phyloP scores from a whole-genome alignment of 169 alveolate genomes.

The Eimeria sp. region DNA sequence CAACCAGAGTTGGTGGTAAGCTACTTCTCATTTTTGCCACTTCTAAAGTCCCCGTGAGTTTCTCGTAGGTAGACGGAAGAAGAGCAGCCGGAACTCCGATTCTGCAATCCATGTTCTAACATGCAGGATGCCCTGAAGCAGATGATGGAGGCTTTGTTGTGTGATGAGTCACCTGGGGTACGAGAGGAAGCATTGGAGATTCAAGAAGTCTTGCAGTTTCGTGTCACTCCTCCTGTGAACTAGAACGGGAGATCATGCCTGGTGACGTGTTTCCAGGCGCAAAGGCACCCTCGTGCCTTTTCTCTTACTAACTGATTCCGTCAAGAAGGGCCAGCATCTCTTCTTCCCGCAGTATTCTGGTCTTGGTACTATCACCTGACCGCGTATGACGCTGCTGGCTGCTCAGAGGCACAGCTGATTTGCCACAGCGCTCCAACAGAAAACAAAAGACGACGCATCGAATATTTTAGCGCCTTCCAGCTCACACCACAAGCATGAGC shows the following conservation, averaged over 20 bases:
- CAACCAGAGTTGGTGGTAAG: constrained; percentile 24
- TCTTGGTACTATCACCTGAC: neutral
- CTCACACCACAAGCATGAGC: neutral
- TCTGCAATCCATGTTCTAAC: neutral
- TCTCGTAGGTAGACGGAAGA: neutral
- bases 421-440: neutral
- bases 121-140: constrained; percentile 29
- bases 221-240: neutral
- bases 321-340: neutral
- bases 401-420: neutral
- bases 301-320: neutral
- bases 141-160: constrained; percentile 27
- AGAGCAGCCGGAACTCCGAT: neutral
- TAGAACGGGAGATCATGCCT: neutral
- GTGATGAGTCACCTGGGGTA: constrained; percentile 26
- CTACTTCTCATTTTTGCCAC: neutral
- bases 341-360: neutral
- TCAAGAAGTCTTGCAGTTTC: neutral
- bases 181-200: constrained; percentile 36
- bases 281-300: neutral
- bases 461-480: neutral
- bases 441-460: neutral
- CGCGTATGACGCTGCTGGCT: neutral
- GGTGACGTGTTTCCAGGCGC: neutral
- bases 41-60: neutral